phyloP scores from a whole-genome alignment of 345 rosid genomes.

The Gossypium turneri region DNA sequence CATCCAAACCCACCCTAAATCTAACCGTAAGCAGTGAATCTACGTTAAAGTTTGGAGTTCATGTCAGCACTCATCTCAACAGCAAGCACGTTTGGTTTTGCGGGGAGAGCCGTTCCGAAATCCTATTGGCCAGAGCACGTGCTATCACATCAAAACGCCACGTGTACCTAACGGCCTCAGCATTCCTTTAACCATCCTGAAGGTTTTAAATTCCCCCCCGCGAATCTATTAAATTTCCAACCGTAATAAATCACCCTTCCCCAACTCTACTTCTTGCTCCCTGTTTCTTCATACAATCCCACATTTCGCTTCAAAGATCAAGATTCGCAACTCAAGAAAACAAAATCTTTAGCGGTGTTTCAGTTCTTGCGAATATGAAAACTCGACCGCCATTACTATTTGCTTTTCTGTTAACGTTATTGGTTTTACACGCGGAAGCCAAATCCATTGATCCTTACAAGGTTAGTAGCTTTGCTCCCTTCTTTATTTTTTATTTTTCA shows the following conservation, averaged over 20 bases:
- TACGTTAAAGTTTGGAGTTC: too few species aligned
- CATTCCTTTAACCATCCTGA: slow-evolving; percentile 9
- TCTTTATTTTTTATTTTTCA: not conserved
- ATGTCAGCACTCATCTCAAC: too few species aligned
- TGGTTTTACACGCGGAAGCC: slow-evolving; percentile 32
- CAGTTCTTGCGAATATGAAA: slow-evolving; percentile 27
- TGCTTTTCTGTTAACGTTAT: slow-evolving; percentile 29
- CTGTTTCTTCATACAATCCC: not conserved
- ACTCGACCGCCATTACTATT: slow-evolving; percentile 19
- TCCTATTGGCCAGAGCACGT: slow-evolving; percentile 67
- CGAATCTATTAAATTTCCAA: slow-evolving; percentile 27
- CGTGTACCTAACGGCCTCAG: slow-evolving; percentile 37
- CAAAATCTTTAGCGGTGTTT: not conserved
- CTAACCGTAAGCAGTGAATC: too few species aligned
- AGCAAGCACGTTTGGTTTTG: too few species aligned
- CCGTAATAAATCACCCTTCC: not conserved
- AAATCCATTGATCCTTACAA: slow-evolving; percentile 69
- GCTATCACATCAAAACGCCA: slow-evolving; percentile 41
- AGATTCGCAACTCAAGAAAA: not conserved
- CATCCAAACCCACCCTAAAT: too few species aligned
- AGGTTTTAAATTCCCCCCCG: slow-evolving; percentile 30
- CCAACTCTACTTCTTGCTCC: too few species aligned
- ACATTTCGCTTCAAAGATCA: not conserved
- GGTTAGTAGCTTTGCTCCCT: slow-evolving; percentile 27
- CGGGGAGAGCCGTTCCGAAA: slow-evolving; percentile 19